A percentile compares a stretch with the other conserved stretches of the same genome.
phyloP scores from a whole-genome alignment of 441 rosid species.

The Gossypium schwendimanii region DNA sequence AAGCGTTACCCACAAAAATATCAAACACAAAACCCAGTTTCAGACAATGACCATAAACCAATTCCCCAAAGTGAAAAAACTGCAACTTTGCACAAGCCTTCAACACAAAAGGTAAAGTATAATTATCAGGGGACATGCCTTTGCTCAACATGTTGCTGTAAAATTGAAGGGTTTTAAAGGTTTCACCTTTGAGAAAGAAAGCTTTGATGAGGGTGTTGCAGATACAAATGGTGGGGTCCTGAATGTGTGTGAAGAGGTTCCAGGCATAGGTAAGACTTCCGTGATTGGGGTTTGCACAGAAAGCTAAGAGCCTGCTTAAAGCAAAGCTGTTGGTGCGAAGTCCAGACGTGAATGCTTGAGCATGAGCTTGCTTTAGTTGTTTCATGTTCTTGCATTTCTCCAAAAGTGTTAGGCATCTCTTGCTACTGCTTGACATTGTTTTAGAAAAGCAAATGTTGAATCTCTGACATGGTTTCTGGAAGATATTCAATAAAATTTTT shows the following conservation, averaged over 20 bases:
- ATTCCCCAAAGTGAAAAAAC: conserved; percentile 25
- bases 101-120: conserved; percentile 41
- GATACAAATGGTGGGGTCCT: conserved; percentile 38
- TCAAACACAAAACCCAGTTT: conserved; percentile 29
- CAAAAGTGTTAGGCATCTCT: conserved; percentile 36
- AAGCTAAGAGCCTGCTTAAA: conserved; percentile 39
- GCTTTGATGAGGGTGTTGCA: conserved; percentile 47
- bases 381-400: conserved; percentile 40
- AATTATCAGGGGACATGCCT: conserved; percentile 35
- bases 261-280: conserved; percentile 28
- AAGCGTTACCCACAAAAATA: conserved; percentile 43
- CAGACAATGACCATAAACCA: conserved; percentile 32
- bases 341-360: conserved; percentile 32
- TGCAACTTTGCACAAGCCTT: conserved; percentile 39
- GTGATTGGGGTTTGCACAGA: conserved; percentile 26
- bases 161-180: conserved; percentile 12
- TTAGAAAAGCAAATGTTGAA: neutral
- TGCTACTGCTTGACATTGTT: conserved; percentile 21
- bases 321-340: conserved; percentile 30
- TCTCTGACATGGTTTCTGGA: neutral
- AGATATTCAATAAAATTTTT: too few relatives aligned
- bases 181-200: conserved; percentile 27
- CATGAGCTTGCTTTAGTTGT: conserved; percentile 41
- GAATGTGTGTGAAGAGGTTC: conserved; percentile 33
- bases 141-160: conserved; percentile 21